Percentiles rank a stretch among this genome's conserved stretches.
Evolutionary conservation across 2,329 filamentous ascomycete species (phyloP).

Genomic region (Trichoderma cornu-damae): DNA sequence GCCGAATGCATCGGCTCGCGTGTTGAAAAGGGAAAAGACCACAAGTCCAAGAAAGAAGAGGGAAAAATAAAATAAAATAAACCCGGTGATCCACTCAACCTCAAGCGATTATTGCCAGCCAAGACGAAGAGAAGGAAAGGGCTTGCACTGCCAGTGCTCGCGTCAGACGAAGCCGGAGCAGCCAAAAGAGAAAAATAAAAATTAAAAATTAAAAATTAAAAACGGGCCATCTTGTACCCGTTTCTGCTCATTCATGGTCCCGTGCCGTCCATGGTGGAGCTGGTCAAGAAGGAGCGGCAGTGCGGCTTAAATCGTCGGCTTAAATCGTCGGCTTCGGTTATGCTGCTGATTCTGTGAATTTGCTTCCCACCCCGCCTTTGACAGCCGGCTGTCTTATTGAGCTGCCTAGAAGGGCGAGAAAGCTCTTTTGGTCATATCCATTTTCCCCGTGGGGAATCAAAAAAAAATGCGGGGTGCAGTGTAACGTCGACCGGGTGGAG

Average conservation of each 20-base stretch:
- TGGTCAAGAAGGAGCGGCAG: background rate
- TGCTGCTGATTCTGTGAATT: background rate
- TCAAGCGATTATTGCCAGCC: background rate
- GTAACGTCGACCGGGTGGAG: background rate
- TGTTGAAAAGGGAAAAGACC: background rate
- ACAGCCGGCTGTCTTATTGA: background rate
- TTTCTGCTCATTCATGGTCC: background rate
- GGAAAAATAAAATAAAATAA: too few relatives aligned
- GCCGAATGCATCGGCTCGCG: background rate
- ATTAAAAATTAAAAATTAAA: too few relatives aligned
- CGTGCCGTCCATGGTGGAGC: conserved; percentile 4
- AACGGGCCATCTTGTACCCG: conserved; percentile 1
- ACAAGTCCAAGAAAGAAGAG: background rate
- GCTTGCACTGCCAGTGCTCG: background rate
- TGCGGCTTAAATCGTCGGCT: background rate
- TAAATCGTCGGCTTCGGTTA: conserved; percentile 1
- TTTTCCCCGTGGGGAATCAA: conserved; percentile 17
- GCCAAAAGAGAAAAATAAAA: too few relatives aligned
- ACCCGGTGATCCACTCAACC: background rate
- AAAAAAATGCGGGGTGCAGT: conserved; percentile 16
- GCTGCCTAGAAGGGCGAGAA: conserved; percentile 12
- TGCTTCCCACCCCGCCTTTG: background rate
- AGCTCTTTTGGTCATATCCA: background rate
- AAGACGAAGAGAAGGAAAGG: background rate
- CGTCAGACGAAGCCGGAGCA: background rate